phyloP scores from a whole-genome alignment of 2,329 filamentous ascomycete genomes.

The Dothideomycetidae sp. region DNA sequence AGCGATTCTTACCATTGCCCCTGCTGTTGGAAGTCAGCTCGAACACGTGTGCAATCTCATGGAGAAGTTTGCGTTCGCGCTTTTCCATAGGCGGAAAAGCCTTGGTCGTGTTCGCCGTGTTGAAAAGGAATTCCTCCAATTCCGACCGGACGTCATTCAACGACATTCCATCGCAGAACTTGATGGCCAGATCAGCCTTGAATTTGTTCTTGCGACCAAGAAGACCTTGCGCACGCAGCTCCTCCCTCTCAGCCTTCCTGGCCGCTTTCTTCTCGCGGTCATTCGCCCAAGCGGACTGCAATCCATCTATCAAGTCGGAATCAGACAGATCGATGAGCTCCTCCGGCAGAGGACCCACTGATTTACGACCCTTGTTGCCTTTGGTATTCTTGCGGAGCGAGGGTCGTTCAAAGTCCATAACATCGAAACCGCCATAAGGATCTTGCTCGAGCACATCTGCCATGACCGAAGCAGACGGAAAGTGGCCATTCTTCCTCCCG shows the following conservation, averaged over 20 bases:
- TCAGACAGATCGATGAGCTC: slow-evolving; percentile 29
- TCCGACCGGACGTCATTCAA: slow-evolving; percentile 58
- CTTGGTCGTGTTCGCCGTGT: slow-evolving; percentile 49
- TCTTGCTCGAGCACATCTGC: slow-evolving; percentile 45
- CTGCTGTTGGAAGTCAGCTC: slow-evolving; percentile 72
- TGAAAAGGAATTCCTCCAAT: slow-evolving; percentile 55
- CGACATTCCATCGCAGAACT: slow-evolving; percentile 59
- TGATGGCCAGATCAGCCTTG: slow-evolving; percentile 43
- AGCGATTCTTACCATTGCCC: slow-evolving; percentile 57
- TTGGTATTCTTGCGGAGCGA: slow-evolving; percentile 53
- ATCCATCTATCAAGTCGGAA: slow-evolving; percentile 27
- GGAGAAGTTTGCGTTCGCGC: slow-evolving; percentile 59
- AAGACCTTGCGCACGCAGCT: slow-evolving; percentile 30
- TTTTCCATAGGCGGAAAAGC: slow-evolving; percentile 75
- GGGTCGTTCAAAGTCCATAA: slow-evolving; percentile 68
- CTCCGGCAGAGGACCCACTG: slow-evolving; percentile 27
- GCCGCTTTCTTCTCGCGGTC: slow-evolving; percentile 32
- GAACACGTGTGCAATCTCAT: slow-evolving; percentile 62
- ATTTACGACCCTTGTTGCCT: slow-evolving; percentile 38
- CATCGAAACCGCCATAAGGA: slow-evolving; percentile 57
- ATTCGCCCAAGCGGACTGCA: slow-evolving; percentile 29
- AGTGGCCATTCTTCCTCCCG: slow-evolving; percentile 22
- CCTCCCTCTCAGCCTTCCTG: slow-evolving; percentile 34
- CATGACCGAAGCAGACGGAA: slow-evolving; percentile 41
- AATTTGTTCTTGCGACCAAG: slow-evolving; percentile 27